These are phyloP conservation scores for Ogataea sp. DNA, from an alignment of 805 yeast genomes.

Conservation along the genomic window DNA sequence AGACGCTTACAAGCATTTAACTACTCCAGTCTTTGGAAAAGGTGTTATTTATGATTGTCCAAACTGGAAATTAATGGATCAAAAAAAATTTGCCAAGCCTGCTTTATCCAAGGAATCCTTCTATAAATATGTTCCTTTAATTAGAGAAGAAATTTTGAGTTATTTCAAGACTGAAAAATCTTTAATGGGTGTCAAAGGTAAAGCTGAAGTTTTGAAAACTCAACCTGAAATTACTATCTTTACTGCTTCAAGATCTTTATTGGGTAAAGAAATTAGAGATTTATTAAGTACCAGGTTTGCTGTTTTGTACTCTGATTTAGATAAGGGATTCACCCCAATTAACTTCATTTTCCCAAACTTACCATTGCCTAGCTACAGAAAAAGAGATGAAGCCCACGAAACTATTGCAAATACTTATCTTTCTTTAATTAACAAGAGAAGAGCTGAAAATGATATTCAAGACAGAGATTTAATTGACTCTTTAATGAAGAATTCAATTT, in stretches of 20 bases:
- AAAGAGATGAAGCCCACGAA: constrained; percentile 82
- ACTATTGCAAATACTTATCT: constrained; percentile 75
- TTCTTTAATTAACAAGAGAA: constrained; percentile 67
- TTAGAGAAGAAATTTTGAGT: constrained; percentile 64
- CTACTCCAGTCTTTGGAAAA: constrained; percentile 98
- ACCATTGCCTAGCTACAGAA: constrained; percentile 69
- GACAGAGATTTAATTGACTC: constrained; percentile 87
- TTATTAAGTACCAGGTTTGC: constrained; percentile 81
- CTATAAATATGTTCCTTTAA: constrained; percentile 78
- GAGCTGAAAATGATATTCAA: constrained; percentile 66
- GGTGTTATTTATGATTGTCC: constrained; percentile 98
- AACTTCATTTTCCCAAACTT: constrained; percentile 93
- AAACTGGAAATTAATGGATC: constrained; percentile 91
- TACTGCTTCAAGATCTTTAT: constrained; percentile 86
- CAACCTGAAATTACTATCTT: constrained; percentile 95
- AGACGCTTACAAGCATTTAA: constrained; percentile 89
- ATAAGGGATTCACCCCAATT: constrained; percentile 93
- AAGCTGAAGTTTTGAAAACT: constrained; percentile 62
- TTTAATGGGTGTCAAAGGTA: constrained; percentile 41
- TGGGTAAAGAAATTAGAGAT: constrained; percentile 87
- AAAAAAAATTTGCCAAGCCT: constrained; percentile 90
- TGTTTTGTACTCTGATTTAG: constrained; percentile 78
- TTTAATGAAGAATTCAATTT: constrained; percentile 71
- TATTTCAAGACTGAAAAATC: constrained; percentile 50
- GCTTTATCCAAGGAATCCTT: constrained; percentile 85